Evolutionary conservation across 495 filamentous ascomycete species (phyloP).

Genomic region (Tuber brumale): DNA sequence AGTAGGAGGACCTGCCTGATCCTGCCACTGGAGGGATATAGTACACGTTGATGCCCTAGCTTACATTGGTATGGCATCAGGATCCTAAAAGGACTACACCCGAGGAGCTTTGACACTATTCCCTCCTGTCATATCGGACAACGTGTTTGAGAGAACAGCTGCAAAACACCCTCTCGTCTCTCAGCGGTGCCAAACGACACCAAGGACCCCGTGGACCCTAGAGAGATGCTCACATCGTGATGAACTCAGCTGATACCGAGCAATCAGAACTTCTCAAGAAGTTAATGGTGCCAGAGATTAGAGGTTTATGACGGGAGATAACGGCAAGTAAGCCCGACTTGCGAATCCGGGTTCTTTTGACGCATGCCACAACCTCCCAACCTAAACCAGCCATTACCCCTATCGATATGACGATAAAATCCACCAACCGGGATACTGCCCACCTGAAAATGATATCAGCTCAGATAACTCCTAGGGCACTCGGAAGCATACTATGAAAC

Average conservation of each 20-base stretch:
- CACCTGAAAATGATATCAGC: background rate
- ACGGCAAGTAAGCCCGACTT: background rate
- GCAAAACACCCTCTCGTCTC: background rate
- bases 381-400: background rate
- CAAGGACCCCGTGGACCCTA: background rate
- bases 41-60: background rate
- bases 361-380: background rate
- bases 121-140: constrained; percentile 5
- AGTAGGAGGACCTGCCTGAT: background rate
- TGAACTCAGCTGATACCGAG: background rate
- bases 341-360: background rate
- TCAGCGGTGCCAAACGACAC: background rate
- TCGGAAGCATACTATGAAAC: background rate
- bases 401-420: background rate
- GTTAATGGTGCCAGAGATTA: background rate
- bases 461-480: background rate
- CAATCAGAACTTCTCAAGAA: background rate
- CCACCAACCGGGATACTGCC: background rate
- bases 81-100: background rate
- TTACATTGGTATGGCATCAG: background rate
- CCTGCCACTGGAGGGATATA: background rate
- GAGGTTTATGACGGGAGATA: background rate
- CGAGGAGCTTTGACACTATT: background rate
- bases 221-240: background rate
- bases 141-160: background rate